A percentile compares a stretch with the other conserved stretches of the same genome.
These are phyloP conservation scores for Diplosphaera chodatii DNA, from an alignment of 139 green algal genomes.

Conservation along the genomic window DNA sequence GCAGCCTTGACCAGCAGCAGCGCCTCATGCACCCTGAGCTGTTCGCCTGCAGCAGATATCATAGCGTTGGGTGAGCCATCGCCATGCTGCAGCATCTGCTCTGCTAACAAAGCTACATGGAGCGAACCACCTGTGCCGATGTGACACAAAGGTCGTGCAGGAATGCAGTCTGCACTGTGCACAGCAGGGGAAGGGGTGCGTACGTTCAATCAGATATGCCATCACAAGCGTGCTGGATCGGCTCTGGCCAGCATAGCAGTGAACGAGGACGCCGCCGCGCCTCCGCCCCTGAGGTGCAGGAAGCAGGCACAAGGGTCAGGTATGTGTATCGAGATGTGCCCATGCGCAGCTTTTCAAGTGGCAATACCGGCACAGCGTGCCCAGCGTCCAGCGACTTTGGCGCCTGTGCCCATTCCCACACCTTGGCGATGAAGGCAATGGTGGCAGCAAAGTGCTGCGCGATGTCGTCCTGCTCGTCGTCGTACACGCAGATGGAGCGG, in stretches of 20 bases:
- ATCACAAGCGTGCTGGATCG: slow-evolving; percentile 15
- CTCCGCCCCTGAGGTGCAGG: slow-evolving; percentile 15
- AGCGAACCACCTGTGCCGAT: no score
- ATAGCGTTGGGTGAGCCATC: no score
- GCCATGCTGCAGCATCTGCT: no score
- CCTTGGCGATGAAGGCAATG: slow-evolving; percentile 19
- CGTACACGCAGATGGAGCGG: slow-evolving; percentile 11
- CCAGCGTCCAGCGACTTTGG: no score
- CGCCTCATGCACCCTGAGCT: neutral
- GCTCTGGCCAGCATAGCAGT: slow-evolving; percentile 30
- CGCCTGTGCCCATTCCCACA: no score
- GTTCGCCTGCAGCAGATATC: neutral
- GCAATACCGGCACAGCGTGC: no score
- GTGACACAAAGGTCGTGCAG: neutral
- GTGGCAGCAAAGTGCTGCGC: slow-evolving; percentile 11
- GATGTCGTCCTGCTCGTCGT: slow-evolving; percentile 26
- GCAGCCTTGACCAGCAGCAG: neutral
- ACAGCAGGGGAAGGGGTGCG: neutral
- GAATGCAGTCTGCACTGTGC: neutral
- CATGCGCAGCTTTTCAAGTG: neutral
- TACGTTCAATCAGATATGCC: slow-evolving; percentile 15
- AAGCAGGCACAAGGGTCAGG: no score
- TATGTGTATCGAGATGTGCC: neutral
- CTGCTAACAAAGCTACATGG: no score
- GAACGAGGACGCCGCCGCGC: slow-evolving; percentile 22